These are phyloP conservation scores for Kwoniella shivajii DNA, from an alignment of 1,284 basidiomycete genomes.

Conservation along the genomic window DNA sequence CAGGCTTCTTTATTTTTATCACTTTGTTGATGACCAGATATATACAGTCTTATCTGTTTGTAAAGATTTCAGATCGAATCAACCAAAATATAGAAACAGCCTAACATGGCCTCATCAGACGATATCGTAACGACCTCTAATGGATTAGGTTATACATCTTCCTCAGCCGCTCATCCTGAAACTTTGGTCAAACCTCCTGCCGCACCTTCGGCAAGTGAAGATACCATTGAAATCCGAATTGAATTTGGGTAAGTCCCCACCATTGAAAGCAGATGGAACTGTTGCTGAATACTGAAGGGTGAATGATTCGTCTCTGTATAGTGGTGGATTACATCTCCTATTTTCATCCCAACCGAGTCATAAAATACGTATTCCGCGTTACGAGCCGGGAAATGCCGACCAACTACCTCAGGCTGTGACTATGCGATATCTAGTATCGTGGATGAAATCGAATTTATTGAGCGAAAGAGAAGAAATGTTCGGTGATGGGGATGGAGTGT, in stretches of 20 bases:
- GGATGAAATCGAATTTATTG: conserved; percentile 76
- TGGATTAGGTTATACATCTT: conserved; percentile 30
- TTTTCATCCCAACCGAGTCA: conserved; percentile 69
- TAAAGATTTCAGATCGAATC: too few relatives aligned
- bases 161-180: conserved; percentile 15
- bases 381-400: conserved; percentile 41
- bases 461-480: conserved; percentile 88
- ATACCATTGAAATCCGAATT: conserved; percentile 43
- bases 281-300: neutral
- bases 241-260: conserved; percentile 52
- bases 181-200: conserved; percentile 12
- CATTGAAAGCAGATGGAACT: neutral
- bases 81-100: too few relatives aligned
- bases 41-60: neutral
- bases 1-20: too few relatives aligned
- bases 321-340: conserved; percentile 84
- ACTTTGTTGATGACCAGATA: too few relatives aligned
- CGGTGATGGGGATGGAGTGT: conserved; percentile 85
- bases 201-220: conserved; percentile 10
- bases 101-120: conserved; percentile 13
- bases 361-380: conserved; percentile 62
- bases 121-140: conserved; percentile 20
- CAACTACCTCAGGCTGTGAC: conserved; percentile 59
- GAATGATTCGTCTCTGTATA: conserved; percentile 57
- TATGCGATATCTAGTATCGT: conserved; percentile 74